Conservation (phyloP, 129 eudicot species). For the Glebionis coronaria region DNA sequence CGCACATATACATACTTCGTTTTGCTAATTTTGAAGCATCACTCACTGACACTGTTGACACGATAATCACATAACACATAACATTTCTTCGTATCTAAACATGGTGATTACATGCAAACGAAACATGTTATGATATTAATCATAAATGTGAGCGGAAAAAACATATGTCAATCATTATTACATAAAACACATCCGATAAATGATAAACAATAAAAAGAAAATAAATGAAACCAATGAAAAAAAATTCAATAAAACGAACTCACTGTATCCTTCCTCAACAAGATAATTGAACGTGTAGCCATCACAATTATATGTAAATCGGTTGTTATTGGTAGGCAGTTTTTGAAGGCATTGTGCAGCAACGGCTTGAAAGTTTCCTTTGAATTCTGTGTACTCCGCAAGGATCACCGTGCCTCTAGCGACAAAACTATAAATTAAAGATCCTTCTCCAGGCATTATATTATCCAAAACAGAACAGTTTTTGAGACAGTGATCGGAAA, state of each 20-base stretch:
- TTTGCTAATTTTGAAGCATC: neutral
- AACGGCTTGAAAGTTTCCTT: conserved; percentile 29
- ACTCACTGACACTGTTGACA: neutral
- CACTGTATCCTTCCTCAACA: conserved; percentile 32
- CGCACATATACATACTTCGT: neutral
- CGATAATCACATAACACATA: neutral
- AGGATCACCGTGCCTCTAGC: conserved; percentile 37
- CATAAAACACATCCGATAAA: neutral
- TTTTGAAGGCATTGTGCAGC: conserved; percentile 38
- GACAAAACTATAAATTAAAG: conserved; percentile 34
- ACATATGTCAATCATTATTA: neutral
- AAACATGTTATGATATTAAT: neutral
- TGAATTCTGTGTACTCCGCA: conserved; percentile 35
- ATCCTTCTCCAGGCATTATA: conserved; percentile 33
- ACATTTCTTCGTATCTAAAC: neutral
- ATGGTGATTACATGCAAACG: neutral
- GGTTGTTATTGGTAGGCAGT: conserved; percentile 27
- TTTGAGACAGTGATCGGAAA: conserved; percentile 25
- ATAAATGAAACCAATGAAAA: neutral
- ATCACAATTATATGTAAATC: conserved; percentile 37
- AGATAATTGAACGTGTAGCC: conserved; percentile 38
- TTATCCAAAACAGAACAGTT: neutral
- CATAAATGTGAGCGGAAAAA: neutral
- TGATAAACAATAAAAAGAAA: conserved; percentile 1
- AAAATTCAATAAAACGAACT: conserved; percentile 5